Base-by-base conservation (phyloP, 495 filamentous ascomycete species). In the Bombardia bombarda region DNA sequence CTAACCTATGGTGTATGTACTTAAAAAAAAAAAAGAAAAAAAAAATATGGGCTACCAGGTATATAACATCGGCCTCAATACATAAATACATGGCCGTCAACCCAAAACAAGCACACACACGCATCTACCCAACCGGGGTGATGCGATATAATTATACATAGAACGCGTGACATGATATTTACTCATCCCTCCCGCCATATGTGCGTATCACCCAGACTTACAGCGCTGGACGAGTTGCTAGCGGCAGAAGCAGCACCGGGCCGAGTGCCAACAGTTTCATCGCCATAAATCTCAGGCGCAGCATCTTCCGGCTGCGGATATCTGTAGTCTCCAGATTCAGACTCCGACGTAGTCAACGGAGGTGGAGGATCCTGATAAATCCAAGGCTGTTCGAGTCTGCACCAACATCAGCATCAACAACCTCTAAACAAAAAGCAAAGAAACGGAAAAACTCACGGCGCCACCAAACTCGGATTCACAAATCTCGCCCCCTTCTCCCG, bases 381-480 rank as follows among this genome's bases (percentile, higher is more conserved):
- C 73, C 73, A 77, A 2, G 69, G 64, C 37, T 70, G 72, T 42
- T 74, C 58, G 31, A 76, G 57, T 1, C 67, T 72, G 39, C 4
- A 6, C 8, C 34, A 2, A 18, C 24, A 22, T 59, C 45, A 60
- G 51, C 12, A 51, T 20, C 18, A 14, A 9, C n/a, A 34, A 4
- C 2, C 18, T 3, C 12, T 16, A 9, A 19, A 34, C 2, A 8
- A 24, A 38, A 12, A 16, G 17, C 14, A 12, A 20, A 2, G 31
- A 9, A 23, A 9, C 40, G 42, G 13, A 40, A 28, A 40, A 28
- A 64, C 80, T 62, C 70, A 79, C 66, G 83, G 82, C 17, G 61
- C 54, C 3, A 84, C 65, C n/a, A 92, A 55, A 53, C 70, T 87
- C 22, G 86, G 86, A 51, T 90, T 90, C 24, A 87, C 67, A 62